Base-by-base conservation (phyloP, 1,284 basidiomycete species). In the Fereydounia khargensis region DNA sequence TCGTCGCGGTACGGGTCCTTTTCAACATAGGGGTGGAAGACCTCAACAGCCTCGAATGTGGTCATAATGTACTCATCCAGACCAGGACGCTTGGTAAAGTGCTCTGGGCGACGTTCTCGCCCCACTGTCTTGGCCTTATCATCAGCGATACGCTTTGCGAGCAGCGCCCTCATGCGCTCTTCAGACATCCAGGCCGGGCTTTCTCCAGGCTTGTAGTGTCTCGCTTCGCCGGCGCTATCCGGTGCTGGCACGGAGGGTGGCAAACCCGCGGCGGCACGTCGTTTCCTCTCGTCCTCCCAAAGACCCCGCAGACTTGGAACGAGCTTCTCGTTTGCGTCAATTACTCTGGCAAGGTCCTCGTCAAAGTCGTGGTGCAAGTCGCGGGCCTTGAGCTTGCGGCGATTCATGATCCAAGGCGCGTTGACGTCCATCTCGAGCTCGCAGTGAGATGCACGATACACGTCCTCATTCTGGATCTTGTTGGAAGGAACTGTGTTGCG, bases 241-340 rank as follows among this genome's bases (percentile, higher is more conserved):
- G 61, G 61, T 21, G 43, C 45, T 1, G 70, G 68, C 16, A 66
- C 48, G 6, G 57, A 65, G 0, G 60, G 36, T 5, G 62, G 51
- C 3, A 73, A 46, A 3, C 69, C 69, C 0, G 55, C 62, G 6
- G 58, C 53, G 27, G 44, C 35, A 21, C 92, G 80, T 4, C 91
- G 82, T 9, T 81, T 79, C 9, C 86, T 84, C 74, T 97, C 94
- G 63, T 95, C 91, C 43, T 92, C 88, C 94, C 94, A 98, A 1
- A 98, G 80, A 74, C 95, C 92, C 42, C 86, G 85, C 41, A 97
- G 86, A 62, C 89, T 86, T 21, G 86, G 81, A 0, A 98, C 88
- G 19, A 95, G 82, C 39, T 89, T 90, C 59, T 89, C 87, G 13
- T 48, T 39, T 11, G 7, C 14, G 10, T 44, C 39, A n/a, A n/a